Evolutionary conservation across 345 rosid species (phyloP), one percentile per base, ranked within the genome.

Genomic region (Populus alba): DNA sequence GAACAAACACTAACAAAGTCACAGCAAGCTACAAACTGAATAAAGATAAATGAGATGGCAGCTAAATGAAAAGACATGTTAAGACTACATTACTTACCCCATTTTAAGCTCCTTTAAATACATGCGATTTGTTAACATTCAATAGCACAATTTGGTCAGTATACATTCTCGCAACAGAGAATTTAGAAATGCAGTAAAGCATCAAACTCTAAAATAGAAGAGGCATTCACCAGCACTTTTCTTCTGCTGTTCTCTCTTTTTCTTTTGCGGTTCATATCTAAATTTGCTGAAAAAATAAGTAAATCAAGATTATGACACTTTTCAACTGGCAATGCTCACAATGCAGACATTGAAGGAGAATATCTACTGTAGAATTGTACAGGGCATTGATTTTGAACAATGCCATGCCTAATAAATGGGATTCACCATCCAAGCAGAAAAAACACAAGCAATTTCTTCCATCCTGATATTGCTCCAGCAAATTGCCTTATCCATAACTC

Each of bases 61-160:
- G 23, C 27, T 23, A 65, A 66, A 13, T 29, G 63, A 71, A 77
- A 35, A 23, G 23, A 73, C 63, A 53, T 35, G 59, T 49, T 29
- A 79, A 61, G 29, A 65, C 43, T 53, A 62, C 33, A 22, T 17
- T 51, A 53, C 83, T 81, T 78, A 93, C 99, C 99, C 92, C 98
- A 94, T 94, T 84, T 92, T 94, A 78, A 94, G 91, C 82, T 91
- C 97, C 86, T 92, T 92, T 86, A 90, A 81, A 82, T 88, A 94
- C 97, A 89, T 83, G 77, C 92, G 96, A 79, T 47, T 84, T 37
- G 96, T 97, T 94, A 76, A 70, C 73, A 85, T 35, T 65, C 23
- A 39, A 72, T 67, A 79, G 66, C 73, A 82, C 23, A 70, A 23
- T 84, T 75, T 22, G 22, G 74, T 90, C 79, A 92, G 82, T 78